Conservation (phyloP, 1,284 basidiomycete genomes). For the Sporisorium sorghi region DNA sequence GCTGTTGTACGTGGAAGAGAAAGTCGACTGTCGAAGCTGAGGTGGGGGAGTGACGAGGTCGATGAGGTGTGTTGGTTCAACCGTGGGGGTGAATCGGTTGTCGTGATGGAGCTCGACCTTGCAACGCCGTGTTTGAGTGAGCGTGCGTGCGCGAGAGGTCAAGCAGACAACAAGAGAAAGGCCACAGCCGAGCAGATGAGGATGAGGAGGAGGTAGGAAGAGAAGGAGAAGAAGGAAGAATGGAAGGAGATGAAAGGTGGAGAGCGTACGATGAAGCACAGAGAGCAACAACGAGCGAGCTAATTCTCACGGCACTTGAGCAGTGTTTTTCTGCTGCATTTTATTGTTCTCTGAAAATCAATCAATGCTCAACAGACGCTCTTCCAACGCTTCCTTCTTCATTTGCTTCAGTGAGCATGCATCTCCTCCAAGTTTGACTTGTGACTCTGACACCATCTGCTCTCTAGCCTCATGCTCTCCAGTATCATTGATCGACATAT, state of each 20-base stretch:
- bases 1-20: neutral
- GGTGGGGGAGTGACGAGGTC: conserved; percentile 1
- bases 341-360: neutral
- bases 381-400: neutral
- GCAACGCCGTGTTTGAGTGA: conserved; percentile 10
- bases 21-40: conserved; percentile 3
- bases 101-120: conserved; percentile 19
- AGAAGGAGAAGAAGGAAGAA: neutral
- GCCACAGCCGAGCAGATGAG: conserved; percentile 5
- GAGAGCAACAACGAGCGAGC: neutral
- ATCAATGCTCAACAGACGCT: neutral
- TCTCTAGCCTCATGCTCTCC: neutral
- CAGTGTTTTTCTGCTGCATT: too few relatives aligned
- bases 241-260: neutral
- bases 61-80: conserved; percentile 3
- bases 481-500: neutral
- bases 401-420: neutral
- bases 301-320: too few relatives aligned
- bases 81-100: conserved; percentile 18
- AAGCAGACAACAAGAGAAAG: conserved; percentile 13
- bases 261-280: neutral
- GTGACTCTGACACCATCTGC: neutral
- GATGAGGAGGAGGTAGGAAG: neutral
- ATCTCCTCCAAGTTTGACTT: neutral
- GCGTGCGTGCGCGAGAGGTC: conserved; percentile 10